Conservation (phyloP, 495 filamentous ascomycete genomes). For the Cryomyces minteri region DNA sequence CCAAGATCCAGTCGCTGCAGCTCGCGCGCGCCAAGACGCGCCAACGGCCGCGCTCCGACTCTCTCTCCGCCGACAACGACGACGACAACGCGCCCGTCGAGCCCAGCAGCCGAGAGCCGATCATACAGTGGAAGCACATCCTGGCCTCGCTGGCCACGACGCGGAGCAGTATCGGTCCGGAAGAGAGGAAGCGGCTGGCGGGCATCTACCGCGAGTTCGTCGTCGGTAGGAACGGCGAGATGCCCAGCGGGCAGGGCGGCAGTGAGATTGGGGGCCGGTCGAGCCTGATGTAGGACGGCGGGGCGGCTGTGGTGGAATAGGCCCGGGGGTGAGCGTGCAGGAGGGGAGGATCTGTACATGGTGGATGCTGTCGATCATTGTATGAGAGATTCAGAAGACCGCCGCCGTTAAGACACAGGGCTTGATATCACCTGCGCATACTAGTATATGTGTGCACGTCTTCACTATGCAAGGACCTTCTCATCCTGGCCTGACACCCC, state of each 20-base stretch:
- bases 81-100: slow-evolving; percentile 5
- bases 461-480: too few relatives aligned
- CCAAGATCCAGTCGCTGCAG: slow-evolving; percentile 60
- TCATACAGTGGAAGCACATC: slow-evolving; percentile 78
- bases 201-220: slow-evolving; percentile 87
- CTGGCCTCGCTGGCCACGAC: slow-evolving; percentile 59
- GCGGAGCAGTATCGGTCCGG: slow-evolving; percentile 56
- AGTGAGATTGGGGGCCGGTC: slow-evolving; percentile 84
- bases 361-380: too few relatives aligned
- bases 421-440: too few relatives aligned
- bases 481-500: too few relatives aligned
- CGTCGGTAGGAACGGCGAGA: slow-evolving; percentile 76
- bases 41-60: slow-evolving; percentile 11
- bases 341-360: too few relatives aligned
- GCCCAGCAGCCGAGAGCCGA: slow-evolving; percentile 37
- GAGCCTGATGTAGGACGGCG: slow-evolving; percentile 58
- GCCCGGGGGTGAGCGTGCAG: too few relatives aligned
- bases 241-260: slow-evolving; percentile 76
- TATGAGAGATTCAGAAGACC: too few relatives aligned
- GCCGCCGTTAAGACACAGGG: too few relatives aligned
- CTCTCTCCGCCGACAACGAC: neutral
- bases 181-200: slow-evolving; percentile 55
- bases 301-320: neutral
- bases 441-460: too few relatives aligned
- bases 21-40: slow-evolving; percentile 39